Evolutionary conservation across 176 grass and related monocot species (phyloP), one percentile per base, ranked within the genome.

Genomic region (Cenchrus fungigraminus): DNA sequence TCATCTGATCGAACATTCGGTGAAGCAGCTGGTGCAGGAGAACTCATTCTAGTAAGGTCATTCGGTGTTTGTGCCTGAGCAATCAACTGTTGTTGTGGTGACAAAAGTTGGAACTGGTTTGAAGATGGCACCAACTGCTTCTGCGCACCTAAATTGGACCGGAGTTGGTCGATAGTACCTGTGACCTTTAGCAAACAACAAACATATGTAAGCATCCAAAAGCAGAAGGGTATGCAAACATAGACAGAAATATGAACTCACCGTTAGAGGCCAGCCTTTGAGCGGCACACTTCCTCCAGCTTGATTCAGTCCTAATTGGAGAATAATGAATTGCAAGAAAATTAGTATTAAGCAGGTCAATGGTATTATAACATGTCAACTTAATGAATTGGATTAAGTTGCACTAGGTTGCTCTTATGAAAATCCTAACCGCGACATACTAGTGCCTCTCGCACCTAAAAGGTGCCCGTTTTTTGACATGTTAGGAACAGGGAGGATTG

Each of bases 251-350:
- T 75, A 58, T 78, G 2, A 63, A 88, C 90, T 88, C 91, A 98
- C 94, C 51, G 94, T 91, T 76, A 99, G 79, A 76, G 94, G 97
- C 97, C 97, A 99, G 68, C 97, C 97, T 92, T 96, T 99, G 43
- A 99, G 84, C 17, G 97, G 91, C 74, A 95, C 86, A 79, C 94
- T 91, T 79, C 90, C 91, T 80, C 91, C 88, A 81, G 91, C 97
- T 94, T 99, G 97, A 86, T 83, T 94, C 83, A 92, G 73, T 86
- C 91, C 97, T 99, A 83, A 45, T 60, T 83, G 79, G 54, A 87
- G 13, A 75, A 40, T 61, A 43, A 90, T 46, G 37, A 82, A 72
- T 65, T 86, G 87, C 71, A 90, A 85, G 25, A 77, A 84, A 63
- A 81, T 11, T 50, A 69, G 34, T 54, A 28, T 16, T 9, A 69